Evolutionary conservation across 805 yeast genomes (phyloP).

Genomic region (Starmerella floris): DNA sequence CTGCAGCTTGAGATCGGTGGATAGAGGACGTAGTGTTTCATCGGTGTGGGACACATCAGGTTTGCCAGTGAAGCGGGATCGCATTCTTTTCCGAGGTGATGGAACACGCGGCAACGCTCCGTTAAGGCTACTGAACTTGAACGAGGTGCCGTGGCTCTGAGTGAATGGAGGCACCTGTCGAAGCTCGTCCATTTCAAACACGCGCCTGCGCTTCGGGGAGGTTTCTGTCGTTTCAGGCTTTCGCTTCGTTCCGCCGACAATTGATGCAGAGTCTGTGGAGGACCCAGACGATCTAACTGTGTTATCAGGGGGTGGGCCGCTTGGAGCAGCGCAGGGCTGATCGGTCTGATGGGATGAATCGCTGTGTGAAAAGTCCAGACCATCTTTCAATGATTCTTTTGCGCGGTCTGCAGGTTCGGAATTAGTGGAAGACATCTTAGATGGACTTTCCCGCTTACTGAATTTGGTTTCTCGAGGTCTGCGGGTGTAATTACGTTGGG

Average conservation of each 20-base stretch:
- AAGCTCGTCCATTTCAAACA: slow-evolving; percentile 12
- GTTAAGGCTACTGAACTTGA: slow-evolving; percentile 3
- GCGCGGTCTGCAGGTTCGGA: too few relatives aligned
- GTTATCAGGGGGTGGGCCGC: background rate
- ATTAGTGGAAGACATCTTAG: background rate
- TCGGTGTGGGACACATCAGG: background rate
- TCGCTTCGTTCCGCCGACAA: slow-evolving; percentile 1
- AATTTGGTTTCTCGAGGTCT: slow-evolving; percentile 1
- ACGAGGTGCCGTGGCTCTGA: slow-evolving; percentile 11
- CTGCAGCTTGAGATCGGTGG: background rate
- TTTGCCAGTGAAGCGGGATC: too few relatives aligned
- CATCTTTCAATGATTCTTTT: too few relatives aligned
- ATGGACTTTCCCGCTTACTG: background rate
- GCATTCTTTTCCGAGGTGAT: background rate
- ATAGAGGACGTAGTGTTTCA: background rate
- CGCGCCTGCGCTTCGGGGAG: slow-evolving; percentile 6
- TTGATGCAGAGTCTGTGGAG: too few relatives aligned
- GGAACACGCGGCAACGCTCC: slow-evolving; percentile 2
- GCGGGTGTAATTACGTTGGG: background rate
- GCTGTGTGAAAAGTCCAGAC: too few relatives aligned
- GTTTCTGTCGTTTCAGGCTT: background rate
- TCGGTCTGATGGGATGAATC: too few relatives aligned
- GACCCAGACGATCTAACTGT: background rate
- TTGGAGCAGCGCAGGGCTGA: too few relatives aligned
- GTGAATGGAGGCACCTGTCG: slow-evolving; percentile 16